phyloP scores from a whole-genome alignment of 257 asterid species.

The Solanum tacnaense region DNA sequence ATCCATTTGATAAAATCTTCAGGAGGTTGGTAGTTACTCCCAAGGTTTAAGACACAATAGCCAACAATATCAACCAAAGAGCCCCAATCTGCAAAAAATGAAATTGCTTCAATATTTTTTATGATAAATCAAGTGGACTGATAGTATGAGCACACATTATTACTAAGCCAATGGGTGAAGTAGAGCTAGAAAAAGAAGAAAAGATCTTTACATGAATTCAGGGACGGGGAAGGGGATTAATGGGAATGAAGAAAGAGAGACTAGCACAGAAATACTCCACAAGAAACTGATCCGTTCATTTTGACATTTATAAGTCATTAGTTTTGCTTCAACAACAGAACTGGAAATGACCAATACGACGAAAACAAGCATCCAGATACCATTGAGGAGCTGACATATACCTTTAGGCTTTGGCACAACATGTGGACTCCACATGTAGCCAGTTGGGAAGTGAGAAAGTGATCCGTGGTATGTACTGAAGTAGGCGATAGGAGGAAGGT shows the following conservation, averaged over 20 bases:
- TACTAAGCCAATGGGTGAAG: not conserved
- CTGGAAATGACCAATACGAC: not conserved
- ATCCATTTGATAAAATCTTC: constrained; percentile 74
- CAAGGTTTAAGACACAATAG: constrained; percentile 74
- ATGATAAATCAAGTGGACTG: not conserved
- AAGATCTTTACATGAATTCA: not conserved
- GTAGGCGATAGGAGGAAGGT: constrained; percentile 92
- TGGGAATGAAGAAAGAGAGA: not conserved
- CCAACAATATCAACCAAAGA: constrained; percentile 92
- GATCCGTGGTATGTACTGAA: constrained; percentile 91
- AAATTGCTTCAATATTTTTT: not conserved
- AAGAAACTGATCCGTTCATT: not conserved
- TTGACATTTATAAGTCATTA: not conserved
- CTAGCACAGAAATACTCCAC: not conserved
- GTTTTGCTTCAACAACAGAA: not conserved
- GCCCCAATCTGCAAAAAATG: constrained; percentile 77
- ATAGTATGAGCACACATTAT: not conserved
- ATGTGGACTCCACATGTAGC: constrained; percentile 97
- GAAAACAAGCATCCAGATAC: not conserved
- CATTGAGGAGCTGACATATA: constrained; percentile 10
- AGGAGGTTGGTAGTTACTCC: constrained; percentile 61
- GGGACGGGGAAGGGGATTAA: not conserved
- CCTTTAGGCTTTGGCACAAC: constrained; percentile 95
- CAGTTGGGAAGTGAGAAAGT: constrained; percentile 95
- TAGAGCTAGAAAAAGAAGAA: not conserved